Conservation (phyloP, 345 rosid genomes). For the Cardamine occulta region DNA sequence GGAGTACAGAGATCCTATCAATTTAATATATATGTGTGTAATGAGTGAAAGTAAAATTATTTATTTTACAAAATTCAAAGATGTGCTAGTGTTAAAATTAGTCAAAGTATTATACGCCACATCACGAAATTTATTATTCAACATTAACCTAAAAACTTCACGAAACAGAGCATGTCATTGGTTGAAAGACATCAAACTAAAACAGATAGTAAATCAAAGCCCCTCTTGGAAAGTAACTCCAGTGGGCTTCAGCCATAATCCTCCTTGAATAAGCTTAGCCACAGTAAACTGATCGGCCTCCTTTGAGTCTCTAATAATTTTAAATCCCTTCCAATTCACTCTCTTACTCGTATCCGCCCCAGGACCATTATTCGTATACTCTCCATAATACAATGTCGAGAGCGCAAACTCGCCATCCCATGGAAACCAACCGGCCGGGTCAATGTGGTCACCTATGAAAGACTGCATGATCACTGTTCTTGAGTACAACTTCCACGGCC, state of each 20-base stretch:
- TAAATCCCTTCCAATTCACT: slow-evolving; percentile 73
- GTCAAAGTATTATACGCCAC: too few relatives aligned
- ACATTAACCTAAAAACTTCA: too few relatives aligned
- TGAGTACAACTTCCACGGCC: slow-evolving; percentile 84
- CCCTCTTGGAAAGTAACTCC: slow-evolving; percentile 59
- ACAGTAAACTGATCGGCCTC: slow-evolving; percentile 81
- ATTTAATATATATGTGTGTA: too few relatives aligned
- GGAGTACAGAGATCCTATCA: too few relatives aligned
- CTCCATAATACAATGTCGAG: slow-evolving; percentile 75
- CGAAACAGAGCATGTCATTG: too few relatives aligned
- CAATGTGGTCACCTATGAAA: slow-evolving; percentile 60
- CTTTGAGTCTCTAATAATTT: slow-evolving; percentile 50
- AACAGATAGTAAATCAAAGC: too few relatives aligned
- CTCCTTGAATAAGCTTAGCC: slow-evolving; percentile 71
- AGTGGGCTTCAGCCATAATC: slow-evolving; percentile 69
- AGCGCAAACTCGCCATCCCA: slow-evolving; percentile 73
- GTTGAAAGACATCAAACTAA: too few relatives aligned
- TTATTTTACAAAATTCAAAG: too few relatives aligned
- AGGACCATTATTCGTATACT: slow-evolving; percentile 73
- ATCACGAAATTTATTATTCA: too few relatives aligned
- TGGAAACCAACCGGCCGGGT: slow-evolving; percentile 77
- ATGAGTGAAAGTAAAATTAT: too few relatives aligned
- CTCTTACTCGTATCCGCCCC: slow-evolving; percentile 65
- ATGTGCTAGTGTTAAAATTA: too few relatives aligned
- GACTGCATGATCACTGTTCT: slow-evolving; percentile 74